Conservation (phyloP, 371 early-diverging fungal genomes). For the Blakeslea trispora region DNA sequence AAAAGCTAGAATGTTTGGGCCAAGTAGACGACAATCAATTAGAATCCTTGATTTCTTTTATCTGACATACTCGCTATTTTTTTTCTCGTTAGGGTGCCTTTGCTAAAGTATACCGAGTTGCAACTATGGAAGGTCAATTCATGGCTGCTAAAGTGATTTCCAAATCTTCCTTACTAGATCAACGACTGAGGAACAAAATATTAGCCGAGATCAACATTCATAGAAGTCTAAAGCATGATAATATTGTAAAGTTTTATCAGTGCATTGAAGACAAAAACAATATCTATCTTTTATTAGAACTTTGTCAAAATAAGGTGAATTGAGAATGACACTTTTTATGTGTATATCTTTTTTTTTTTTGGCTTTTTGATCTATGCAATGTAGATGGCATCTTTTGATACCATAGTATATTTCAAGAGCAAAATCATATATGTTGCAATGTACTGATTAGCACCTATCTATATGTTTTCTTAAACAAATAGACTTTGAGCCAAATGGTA, state of each 20-base stretch:
- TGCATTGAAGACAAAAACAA: conserved; percentile 89
- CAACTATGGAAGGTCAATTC: conserved; percentile 34
- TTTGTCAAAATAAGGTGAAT: conserved; percentile 88
- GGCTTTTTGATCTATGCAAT: too few species aligned
- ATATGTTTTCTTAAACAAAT: neutral
- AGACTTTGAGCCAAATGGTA: conserved; percentile 86
- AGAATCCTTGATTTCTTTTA: too few species aligned
- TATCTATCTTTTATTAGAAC: conserved; percentile 94
- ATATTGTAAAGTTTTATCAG: conserved; percentile 85
- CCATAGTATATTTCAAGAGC: too few species aligned
- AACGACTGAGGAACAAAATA: conserved; percentile 70
- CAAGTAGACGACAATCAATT: conserved; percentile 7
- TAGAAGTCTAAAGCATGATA: conserved; percentile 69
- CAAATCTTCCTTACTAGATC: conserved; percentile 57
- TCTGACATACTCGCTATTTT: too few species aligned
- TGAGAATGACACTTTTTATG: neutral
- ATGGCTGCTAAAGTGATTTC: conserved; percentile 85
- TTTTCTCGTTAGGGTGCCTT: conserved; percentile 80
- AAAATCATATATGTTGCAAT: neutral
- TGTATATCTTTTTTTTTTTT: too few species aligned
- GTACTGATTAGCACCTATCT: neutral
- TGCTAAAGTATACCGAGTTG: conserved; percentile 82
- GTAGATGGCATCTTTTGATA: too few species aligned
- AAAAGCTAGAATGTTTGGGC: conserved; percentile 16
- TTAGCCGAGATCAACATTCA: conserved; percentile 92